phyloP scores from a whole-genome alignment of 2,329 filamentous ascomycete genomes.

The Trichoderma gracile region DNA sequence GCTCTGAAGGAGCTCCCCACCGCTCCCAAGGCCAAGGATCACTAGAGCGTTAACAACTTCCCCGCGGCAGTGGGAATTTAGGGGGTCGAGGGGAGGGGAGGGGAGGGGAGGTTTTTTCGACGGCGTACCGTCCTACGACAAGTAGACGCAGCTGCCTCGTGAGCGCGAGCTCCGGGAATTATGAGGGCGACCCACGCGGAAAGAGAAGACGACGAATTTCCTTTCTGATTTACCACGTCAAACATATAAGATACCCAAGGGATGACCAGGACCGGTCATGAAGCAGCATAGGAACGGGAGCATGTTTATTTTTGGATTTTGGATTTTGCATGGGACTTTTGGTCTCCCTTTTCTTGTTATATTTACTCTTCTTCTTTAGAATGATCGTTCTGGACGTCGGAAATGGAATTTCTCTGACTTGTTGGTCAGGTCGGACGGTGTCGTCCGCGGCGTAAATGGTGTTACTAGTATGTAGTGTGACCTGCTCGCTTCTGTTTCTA shows the following conservation, averaged over 20 bases:
- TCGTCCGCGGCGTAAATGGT: conserved; percentile 10
- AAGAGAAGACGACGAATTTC: conserved; percentile 29
- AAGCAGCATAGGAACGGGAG: conserved; percentile 26
- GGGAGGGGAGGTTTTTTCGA: neutral
- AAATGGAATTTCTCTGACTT: conserved; percentile 2
- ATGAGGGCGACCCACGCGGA: conserved; percentile 21
- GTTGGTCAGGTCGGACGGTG: conserved; percentile 8
- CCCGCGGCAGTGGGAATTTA: conserved; percentile 7
- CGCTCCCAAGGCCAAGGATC: conserved; percentile 42
- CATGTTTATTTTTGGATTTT: conserved; percentile 7
- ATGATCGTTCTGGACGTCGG: neutral
- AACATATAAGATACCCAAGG: conserved; percentile 27
- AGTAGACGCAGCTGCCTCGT: conserved; percentile 27
- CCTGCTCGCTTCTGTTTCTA: neutral
- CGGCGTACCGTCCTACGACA: conserved; percentile 24
- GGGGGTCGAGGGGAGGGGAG: neutral
- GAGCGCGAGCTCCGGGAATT: conserved; percentile 32
- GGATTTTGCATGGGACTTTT: neutral
- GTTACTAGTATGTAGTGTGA: neutral
- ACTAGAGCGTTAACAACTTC: conserved; percentile 33
- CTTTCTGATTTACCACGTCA: conserved; percentile 24
- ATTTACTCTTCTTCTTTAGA: neutral
- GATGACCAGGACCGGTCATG: conserved; percentile 28
- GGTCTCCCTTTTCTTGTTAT: neutral
- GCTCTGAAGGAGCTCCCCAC: conserved; percentile 78